Conservation (phyloP, 768 basidiomycete species). For the Hirschioporus abietinus region DNA sequence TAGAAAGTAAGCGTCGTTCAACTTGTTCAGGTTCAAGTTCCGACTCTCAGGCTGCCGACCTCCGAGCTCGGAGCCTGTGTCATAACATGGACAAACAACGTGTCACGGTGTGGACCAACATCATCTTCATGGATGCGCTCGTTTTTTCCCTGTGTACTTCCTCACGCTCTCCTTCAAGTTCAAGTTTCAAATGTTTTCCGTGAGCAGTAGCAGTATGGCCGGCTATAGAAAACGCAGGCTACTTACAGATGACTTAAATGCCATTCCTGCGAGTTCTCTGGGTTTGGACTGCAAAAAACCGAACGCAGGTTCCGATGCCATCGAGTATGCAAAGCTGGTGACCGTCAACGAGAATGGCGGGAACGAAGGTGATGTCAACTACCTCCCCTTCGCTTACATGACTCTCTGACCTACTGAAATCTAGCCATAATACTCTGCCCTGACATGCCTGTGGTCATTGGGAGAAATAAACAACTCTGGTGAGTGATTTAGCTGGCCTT, state of each 20-base stretch:
- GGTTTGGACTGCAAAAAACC: neutral
- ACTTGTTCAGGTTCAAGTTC: too few relatives aligned
- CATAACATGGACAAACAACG: neutral
- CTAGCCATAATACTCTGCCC: constrained; percentile 57
- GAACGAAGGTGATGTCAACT: constrained; percentile 49
- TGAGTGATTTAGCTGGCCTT: constrained; percentile 22
- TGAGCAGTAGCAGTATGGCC: neutral
- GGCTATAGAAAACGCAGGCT: neutral
- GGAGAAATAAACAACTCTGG: constrained; percentile 68
- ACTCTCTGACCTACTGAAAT: constrained; percentile 1
- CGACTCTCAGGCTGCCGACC: too few relatives aligned
- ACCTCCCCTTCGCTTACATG: neutral
- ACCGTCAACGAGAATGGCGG: constrained; percentile 42
- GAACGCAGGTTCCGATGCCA: neutral
- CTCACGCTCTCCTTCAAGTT: neutral
- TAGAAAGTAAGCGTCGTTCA: neutral
- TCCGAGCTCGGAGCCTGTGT: too few relatives aligned
- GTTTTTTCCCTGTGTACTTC: too few relatives aligned
- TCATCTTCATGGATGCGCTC: too few relatives aligned
- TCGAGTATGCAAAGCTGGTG: constrained; percentile 7
- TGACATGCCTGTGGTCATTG: constrained; percentile 61
- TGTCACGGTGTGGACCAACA: neutral
- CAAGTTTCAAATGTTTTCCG: neutral
- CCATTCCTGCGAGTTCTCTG: neutral
- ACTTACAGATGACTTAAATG: neutral